Percentiles rank a stretch among this genome's conserved stretches.
These are phyloP conservation scores for Pisolithus tinctorius DNA, from an alignment of 768 basidiomycete genomes.

Conservation along the genomic window DNA sequence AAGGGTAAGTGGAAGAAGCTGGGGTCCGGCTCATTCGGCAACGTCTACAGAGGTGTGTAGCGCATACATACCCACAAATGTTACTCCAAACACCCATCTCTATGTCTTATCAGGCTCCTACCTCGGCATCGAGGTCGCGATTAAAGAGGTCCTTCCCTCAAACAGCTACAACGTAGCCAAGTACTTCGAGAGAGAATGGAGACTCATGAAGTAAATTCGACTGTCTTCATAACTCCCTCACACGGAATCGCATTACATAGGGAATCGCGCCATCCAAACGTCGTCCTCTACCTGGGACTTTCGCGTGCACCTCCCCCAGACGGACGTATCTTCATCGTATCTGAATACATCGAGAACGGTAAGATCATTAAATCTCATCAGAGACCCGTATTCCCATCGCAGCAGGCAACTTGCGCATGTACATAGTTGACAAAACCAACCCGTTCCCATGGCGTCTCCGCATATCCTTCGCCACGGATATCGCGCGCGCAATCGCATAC, in stretches of 20 bases:
- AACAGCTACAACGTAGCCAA: constrained; percentile 91
- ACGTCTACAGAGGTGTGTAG: constrained; percentile 74
- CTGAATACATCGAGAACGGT: constrained; percentile 90
- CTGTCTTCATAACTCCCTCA: neutral
- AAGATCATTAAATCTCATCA: neutral
- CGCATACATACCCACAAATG: constrained; percentile 7
- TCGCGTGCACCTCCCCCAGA: constrained; percentile 73
- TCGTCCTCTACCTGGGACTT: constrained; percentile 89
- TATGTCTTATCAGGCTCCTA: constrained; percentile 56
- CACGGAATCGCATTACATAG: constrained; percentile 22
- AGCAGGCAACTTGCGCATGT: constrained; percentile 71
- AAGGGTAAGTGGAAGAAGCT: constrained; percentile 84
- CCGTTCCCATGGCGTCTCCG: constrained; percentile 92
- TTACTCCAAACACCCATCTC: neutral
- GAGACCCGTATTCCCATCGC: neutral
- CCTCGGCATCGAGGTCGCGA: constrained; percentile 92
- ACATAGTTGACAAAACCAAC: constrained; percentile 79
- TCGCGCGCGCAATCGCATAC: constrained; percentile 92
- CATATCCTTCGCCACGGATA: constrained; percentile 91
- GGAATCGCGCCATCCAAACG: constrained; percentile 87
- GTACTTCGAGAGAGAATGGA: constrained; percentile 98
- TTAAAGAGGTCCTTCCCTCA: constrained; percentile 93
- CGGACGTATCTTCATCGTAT: constrained; percentile 88
- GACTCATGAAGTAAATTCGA: constrained; percentile 71
- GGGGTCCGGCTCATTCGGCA: constrained; percentile 89